These are phyloP conservation scores for Fusarium dlaminii DNA, from an alignment of 2,329 filamentous ascomycete species.

Conservation along the genomic window DNA sequence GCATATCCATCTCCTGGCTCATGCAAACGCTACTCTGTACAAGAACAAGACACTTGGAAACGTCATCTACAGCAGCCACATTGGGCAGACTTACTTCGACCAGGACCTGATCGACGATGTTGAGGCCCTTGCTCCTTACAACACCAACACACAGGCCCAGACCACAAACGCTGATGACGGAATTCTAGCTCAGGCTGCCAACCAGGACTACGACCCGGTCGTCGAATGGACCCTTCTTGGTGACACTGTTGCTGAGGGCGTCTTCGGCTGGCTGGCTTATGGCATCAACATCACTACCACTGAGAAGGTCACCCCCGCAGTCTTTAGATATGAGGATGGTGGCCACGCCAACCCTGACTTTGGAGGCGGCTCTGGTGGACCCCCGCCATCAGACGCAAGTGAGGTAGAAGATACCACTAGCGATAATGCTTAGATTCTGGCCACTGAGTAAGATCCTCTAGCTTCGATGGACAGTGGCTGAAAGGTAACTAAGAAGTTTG, in stretches of 20 bases:
- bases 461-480: background rate
- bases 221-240: constrained; percentile 67
- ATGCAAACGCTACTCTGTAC: constrained; percentile 47
- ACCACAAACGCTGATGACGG: background rate
- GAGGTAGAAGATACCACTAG: background rate
- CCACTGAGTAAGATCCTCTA: rapidly evolving
- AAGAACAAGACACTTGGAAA: constrained; percentile 48
- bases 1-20: constrained; percentile 58
- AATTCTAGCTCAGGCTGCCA: constrained; percentile 50
- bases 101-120: constrained; percentile 63
- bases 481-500: rapidly evolving
- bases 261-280: constrained; percentile 65
- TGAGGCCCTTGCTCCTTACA: constrained; percentile 59
- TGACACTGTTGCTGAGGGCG: constrained; percentile 59
- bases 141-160: constrained; percentile 54
- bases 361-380: background rate
- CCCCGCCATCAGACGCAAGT: background rate
- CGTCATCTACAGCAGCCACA: constrained; percentile 59
- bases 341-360: constrained; percentile 7
- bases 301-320: background rate
- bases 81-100: constrained; percentile 72
- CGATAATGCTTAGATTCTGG: background rate
- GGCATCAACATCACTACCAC: constrained; percentile 52
- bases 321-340: constrained; percentile 8
- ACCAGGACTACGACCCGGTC: constrained; percentile 67